Conservation (phyloP, 805 yeast genomes). For the Wickerhamiella sorbophila region DNA sequence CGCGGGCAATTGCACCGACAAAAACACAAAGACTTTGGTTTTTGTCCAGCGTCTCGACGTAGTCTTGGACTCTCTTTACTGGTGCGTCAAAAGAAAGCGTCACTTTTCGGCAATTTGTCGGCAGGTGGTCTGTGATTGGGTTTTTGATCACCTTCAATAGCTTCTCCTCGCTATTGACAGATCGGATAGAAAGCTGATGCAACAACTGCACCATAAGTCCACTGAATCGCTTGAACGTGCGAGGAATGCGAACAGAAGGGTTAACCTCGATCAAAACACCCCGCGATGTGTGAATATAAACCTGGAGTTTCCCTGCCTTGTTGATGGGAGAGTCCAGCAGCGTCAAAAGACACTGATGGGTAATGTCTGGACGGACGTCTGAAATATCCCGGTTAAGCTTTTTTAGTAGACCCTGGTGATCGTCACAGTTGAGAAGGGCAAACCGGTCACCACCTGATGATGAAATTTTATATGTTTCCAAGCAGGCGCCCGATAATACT, state of each 20-base stretch:
- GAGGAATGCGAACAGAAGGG: constrained; percentile 92
- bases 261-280: constrained; percentile 92
- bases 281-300: constrained; percentile 87
- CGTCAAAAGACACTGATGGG: constrained; percentile 93
- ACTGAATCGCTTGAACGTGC: constrained; percentile 94
- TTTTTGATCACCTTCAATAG: constrained; percentile 87
- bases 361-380: constrained; percentile 98
- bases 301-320: constrained; percentile 94
- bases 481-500: constrained; percentile 89
- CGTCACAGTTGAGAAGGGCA: constrained; percentile 91
- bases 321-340: constrained; percentile 93
- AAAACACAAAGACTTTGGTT: constrained; percentile 95
- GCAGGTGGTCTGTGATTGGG: constrained; percentile 93
- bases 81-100: constrained; percentile 89
- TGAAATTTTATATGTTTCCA: constrained; percentile 78
- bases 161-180: constrained; percentile 91
- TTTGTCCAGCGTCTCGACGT: constrained; percentile 59
- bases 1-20: constrained; percentile 99
- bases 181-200: constrained; percentile 82
- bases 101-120: constrained; percentile 86
- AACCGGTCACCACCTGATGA: constrained; percentile 82
- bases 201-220: constrained; percentile 95
- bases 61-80: constrained; percentile 77
- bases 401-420: constrained; percentile 88
- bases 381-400: constrained; percentile 96